Conservation (phyloP, 2,329 filamentous ascomycete species). For the Nigrospora oryzae region DNA sequence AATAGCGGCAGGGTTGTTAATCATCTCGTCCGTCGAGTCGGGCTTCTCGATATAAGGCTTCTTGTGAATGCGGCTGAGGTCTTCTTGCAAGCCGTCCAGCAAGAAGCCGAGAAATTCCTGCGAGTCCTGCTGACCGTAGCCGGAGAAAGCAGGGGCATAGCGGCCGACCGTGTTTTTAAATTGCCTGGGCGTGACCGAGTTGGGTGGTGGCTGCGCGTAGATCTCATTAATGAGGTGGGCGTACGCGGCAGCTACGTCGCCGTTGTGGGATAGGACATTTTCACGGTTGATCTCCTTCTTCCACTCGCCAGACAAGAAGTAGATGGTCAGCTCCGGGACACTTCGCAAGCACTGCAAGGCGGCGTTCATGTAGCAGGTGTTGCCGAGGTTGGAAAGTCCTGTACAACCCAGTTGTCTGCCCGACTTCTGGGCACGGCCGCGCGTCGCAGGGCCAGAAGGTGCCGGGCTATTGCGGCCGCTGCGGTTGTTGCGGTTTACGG, state of each 20-base stretch:
- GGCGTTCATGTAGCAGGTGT: conserved; percentile 99
- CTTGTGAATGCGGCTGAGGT: conserved; percentile 85
- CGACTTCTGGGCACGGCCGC: conserved; percentile 62
- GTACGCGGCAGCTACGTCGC: conserved; percentile 81
- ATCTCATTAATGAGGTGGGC: conserved; percentile 68
- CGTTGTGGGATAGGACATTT: conserved; percentile 80
- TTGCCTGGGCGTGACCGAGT: conserved; percentile 67
- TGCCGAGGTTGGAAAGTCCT: conserved; percentile 83
- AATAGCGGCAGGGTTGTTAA: conserved; percentile 72
- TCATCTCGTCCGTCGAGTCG: conserved; percentile 94
- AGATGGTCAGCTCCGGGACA: conserved; percentile 86
- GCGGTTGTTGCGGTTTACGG: conserved; percentile 30
- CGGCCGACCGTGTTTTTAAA: conserved; percentile 80
- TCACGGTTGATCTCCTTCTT: conserved; percentile 73
- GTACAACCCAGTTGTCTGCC: conserved; percentile 68
- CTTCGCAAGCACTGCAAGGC: conserved; percentile 90
- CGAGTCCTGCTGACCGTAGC: conserved; percentile 93
- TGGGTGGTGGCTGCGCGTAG: conserved; percentile 58
- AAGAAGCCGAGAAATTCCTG: conserved; percentile 95
- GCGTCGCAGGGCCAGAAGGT: conserved; percentile 52
- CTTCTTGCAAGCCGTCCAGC: conserved; percentile 89
- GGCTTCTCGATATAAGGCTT: conserved; percentile 98
- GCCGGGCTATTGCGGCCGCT: conserved; percentile 65
- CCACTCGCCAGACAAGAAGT: conserved; percentile 72
- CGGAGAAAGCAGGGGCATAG: conserved; percentile 79